Evolutionary conservation across 148 eudicot species (phyloP).

Genomic region (Heliamphora exappendiculata): DNA sequence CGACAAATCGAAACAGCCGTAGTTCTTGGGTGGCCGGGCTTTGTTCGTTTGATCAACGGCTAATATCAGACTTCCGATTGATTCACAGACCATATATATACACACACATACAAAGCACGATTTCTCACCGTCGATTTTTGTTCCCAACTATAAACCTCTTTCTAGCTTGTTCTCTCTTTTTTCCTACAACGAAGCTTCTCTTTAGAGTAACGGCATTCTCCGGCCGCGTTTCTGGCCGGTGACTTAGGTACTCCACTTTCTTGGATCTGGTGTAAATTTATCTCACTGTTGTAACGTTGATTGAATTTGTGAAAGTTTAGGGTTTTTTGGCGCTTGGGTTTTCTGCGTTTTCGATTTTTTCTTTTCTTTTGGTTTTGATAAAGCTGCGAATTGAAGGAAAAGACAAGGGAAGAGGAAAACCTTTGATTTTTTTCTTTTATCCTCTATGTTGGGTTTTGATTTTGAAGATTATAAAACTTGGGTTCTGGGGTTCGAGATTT

Average conservation of each 20-base stretch:
- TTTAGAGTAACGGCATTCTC: neutral
- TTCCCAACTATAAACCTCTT: neutral
- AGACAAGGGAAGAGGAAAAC: neutral
- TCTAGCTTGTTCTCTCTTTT: neutral
- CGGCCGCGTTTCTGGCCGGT: conserved; percentile 10
- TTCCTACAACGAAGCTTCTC: neutral
- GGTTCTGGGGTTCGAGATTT: neutral
- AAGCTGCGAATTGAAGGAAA: neutral
- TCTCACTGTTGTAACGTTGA: neutral
- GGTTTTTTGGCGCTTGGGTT: neutral
- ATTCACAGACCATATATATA: neutral
- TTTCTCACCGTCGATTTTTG: neutral
- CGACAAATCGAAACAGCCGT: neutral
- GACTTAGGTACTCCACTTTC: neutral
- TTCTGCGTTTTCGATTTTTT: neutral
- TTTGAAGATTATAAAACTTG: neutral
- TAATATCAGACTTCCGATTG: too few relatives aligned
- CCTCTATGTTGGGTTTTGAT: neutral
- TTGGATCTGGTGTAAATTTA: neutral
- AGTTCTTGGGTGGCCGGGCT: neutral
- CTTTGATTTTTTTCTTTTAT: neutral
- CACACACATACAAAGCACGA: neutral
- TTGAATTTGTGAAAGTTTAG: neutral
- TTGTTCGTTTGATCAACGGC: neutral
- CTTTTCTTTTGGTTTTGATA: neutral